Conservation (phyloP, 768 basidiomycete genomes). For the Leccinellum rugosiceps region DNA sequence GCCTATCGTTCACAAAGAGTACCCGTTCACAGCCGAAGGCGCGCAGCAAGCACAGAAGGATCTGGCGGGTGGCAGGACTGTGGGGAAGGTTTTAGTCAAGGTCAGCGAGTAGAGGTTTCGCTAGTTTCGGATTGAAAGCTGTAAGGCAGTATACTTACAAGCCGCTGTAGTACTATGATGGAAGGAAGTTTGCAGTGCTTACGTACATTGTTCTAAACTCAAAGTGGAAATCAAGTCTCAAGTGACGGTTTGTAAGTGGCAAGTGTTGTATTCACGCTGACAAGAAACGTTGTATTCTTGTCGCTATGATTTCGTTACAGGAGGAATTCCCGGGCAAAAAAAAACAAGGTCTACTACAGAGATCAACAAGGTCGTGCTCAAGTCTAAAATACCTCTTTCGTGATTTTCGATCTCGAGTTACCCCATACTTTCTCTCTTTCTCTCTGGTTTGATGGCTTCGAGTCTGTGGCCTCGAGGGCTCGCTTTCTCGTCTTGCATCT, state of each 20-base stretch:
- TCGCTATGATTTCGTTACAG: constrained; percentile 23
- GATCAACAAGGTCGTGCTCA: constrained; percentile 16
- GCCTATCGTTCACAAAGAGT: constrained; percentile 69
- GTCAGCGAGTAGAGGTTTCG: constrained; percentile 32
- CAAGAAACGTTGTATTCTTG: constrained; percentile 23
- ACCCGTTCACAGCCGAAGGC: constrained; percentile 81
- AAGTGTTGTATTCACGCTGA: constrained; percentile 25
- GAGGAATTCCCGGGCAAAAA: constrained; percentile 13
- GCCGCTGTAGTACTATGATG: too few relatives aligned
- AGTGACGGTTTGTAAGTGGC: constrained; percentile 3
- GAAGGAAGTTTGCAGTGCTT: not conserved
- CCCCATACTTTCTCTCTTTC: constrained; percentile 1
- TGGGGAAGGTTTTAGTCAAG: constrained; percentile 85
- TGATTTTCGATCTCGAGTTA: not conserved
- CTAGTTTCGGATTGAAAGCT: not conserved
- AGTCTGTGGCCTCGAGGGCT: constrained; percentile 23
- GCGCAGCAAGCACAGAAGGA: constrained; percentile 75
- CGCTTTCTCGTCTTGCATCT: constrained; percentile 16
- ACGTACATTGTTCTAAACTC: too few relatives aligned
- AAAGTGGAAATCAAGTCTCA: too few relatives aligned
- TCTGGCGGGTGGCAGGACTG: constrained; percentile 70
- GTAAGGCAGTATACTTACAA: too few relatives aligned
- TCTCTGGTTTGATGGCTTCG: constrained; percentile 21
- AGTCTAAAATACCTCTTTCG: constrained; percentile 21
- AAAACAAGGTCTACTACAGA: constrained; percentile 19